These are phyloP conservation scores for Trypanosoma scelopori DNA, from an alignment of 208 protist species.

Conservation along the genomic window DNA sequence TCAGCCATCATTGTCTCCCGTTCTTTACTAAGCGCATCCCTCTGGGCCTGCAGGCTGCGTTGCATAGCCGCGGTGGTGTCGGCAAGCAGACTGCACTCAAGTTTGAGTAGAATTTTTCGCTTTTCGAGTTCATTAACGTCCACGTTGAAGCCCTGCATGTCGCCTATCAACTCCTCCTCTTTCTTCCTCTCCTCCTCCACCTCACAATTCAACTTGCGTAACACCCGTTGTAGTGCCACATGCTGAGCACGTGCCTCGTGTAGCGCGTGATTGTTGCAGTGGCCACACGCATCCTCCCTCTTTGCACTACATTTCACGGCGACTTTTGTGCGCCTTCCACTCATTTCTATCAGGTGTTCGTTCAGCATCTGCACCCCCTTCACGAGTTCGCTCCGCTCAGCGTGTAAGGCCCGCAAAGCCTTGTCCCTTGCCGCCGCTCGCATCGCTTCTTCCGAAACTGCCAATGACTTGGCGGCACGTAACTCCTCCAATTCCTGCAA, in stretches of 20 bases:
- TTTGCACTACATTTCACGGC: not conserved
- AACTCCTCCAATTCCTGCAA: not conserved
- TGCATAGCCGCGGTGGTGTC: not conserved
- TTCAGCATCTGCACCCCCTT: not conserved
- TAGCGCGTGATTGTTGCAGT: not conserved
- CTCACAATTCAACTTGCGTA: not conserved
- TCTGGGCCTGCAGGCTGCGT: not conserved
- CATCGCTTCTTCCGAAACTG: not conserved
- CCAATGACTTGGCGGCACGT: not conserved
- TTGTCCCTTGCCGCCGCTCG: not conserved
- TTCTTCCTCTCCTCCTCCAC: not conserved
- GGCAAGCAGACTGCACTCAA: slow-evolving; percentile 5
- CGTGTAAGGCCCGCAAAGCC: not conserved
- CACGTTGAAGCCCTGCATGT: not conserved
- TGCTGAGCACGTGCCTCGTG: slow-evolving; percentile 4
- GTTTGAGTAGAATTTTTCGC: not conserved
- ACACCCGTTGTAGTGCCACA: not conserved
- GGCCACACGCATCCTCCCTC: not conserved
- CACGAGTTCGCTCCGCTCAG: not conserved
- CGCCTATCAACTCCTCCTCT: not conserved
- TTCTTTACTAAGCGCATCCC: not conserved
- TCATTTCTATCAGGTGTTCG: not conserved
- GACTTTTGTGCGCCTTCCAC: not conserved
- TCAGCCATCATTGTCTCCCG: not conserved
- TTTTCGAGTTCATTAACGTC: slow-evolving; percentile 12